Base-by-base conservation (phyloP, 2,329 filamentous ascomycete species). In the Paracoccidioides lutzii region DNA sequence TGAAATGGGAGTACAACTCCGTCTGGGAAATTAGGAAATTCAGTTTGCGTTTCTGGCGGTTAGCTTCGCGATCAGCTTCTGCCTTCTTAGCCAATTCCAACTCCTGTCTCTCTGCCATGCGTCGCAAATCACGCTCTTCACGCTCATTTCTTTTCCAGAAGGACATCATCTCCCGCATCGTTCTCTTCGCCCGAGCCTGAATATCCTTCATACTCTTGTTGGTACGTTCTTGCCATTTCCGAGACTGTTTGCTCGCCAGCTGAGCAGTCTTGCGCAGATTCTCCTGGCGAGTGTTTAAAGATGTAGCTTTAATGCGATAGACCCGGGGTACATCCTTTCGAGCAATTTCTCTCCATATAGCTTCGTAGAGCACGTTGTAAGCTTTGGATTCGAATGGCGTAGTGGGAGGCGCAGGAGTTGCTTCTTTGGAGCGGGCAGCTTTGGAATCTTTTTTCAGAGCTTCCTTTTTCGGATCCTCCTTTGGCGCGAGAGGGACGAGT, bases 121-220 rank as follows among this genome's bases (percentile, higher is more conserved):
- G 94, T 63, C 93, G 85, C 61, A 94, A 78, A 69, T 98, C 93
- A 58, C 93, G 88, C 69, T 98, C 93, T 69, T 98, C 93, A 54
- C 91, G 87, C 71, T 98, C 93, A 69, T 98, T 98, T 56, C 91
- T 86, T 74, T 97, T 97, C 93, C 93, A 98, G 79, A 97, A 98
- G 57, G 88, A 84, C 81, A 96, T 93, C 93, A 98, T 98, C 73
- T 98, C 93, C 68, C 93, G 84, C 93, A 98, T 98, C 58, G 91
- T 91, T 62, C 93, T 87, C 78, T 98, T 98, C 57, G 93, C 93
- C 50, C 93, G 84, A 44, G 93, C 93, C 69, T 97, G 93, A 3
- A 95, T 87, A 71, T 98, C 93, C 71, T 98, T 98, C 70, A 88
- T 93, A 67, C 90, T 94, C 79, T 98, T 97, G 77, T 98, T 98